Evolutionary conservation across 1,284 basidiomycete species (phyloP).

Genomic region (Ceratobasidium sp.): DNA sequence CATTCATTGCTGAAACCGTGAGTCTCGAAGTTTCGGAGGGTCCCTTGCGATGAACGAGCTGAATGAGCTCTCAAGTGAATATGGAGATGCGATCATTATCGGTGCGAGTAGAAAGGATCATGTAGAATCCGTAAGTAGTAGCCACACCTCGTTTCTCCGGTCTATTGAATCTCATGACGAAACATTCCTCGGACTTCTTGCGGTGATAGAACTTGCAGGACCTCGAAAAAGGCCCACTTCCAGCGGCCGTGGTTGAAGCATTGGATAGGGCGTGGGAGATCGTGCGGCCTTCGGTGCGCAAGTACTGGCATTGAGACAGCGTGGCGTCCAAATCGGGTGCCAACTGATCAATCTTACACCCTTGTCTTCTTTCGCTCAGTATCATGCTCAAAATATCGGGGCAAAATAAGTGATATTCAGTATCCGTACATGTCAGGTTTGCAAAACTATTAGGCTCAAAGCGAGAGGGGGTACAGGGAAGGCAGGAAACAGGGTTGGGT

Average conservation of each 20-base stretch:
- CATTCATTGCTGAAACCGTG: conserved; percentile 54
- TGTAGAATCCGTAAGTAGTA: conserved; percentile 48
- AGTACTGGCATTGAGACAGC: conserved; percentile 37
- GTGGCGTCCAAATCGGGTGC: no score
- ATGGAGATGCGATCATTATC: conserved; percentile 54
- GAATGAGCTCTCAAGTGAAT: conserved; percentile 39
- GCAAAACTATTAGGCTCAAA: conserved; percentile 28
- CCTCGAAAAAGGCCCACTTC: conserved; percentile 58
- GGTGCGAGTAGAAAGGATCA: conserved; percentile 54
- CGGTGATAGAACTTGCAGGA: conserved; percentile 29
- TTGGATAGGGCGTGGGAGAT: conserved; percentile 59
- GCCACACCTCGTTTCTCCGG: neutral
- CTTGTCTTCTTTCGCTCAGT: neutral
- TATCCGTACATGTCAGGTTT: neutral
- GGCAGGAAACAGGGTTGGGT: neutral
- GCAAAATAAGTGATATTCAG: conserved; percentile 9
- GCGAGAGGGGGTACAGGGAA: conserved; percentile 22
- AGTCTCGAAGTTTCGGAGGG: neutral
- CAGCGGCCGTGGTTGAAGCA: conserved; percentile 58
- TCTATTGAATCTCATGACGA: neutral
- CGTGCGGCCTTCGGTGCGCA: conserved; percentile 30
- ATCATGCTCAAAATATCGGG: conserved; percentile 6
- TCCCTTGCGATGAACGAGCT: neutral
- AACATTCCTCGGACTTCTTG: conserved; percentile 7
- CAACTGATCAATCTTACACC: neutral